Conservation (phyloP, 805 yeast genomes). For the Candida dendrica region DNA sequence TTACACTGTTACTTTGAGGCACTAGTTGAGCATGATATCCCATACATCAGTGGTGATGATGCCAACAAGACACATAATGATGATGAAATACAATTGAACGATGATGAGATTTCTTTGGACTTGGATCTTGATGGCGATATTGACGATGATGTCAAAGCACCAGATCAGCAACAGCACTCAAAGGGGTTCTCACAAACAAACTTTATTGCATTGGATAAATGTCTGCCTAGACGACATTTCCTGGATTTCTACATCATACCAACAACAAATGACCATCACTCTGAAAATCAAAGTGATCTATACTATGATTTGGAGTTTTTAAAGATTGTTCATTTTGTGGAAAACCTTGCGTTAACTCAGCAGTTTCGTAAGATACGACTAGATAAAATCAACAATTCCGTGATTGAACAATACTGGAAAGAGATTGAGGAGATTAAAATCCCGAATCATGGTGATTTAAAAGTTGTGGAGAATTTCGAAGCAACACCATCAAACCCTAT, state of each 20-base stretch:
- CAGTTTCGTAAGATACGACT: slow-evolving; percentile 8
- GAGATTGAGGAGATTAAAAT: slow-evolving; percentile 10
- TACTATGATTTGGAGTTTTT: slow-evolving; percentile 15
- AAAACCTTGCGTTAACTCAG: slow-evolving; percentile 6
- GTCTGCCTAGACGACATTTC: slow-evolving; percentile 57
- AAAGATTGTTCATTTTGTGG: slow-evolving; percentile 14
- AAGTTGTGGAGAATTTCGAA: slow-evolving; percentile 9
- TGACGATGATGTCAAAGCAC: background rate
- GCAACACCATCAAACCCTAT: slow-evolving; percentile 7
- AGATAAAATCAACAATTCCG: slow-evolving; percentile 4
- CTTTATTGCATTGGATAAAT: slow-evolving; percentile 82
- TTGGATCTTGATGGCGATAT: slow-evolving; percentile 3
- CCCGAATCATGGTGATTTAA: slow-evolving; percentile 1
- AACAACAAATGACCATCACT: slow-evolving; percentile 17
- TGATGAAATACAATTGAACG: slow-evolving; percentile 9
- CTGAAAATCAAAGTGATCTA: slow-evolving; percentile 2
- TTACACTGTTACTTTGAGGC: slow-evolving; percentile 74
- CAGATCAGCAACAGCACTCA: slow-evolving; percentile 1
- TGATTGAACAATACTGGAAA: slow-evolving; percentile 10
- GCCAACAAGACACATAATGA: slow-evolving; percentile 2
- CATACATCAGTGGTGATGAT: slow-evolving; percentile 33
- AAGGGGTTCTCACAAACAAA: slow-evolving; percentile 26
- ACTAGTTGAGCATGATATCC: slow-evolving; percentile 28
- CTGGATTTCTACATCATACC: slow-evolving; percentile 45
- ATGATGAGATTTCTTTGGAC: slow-evolving; percentile 13